Percentiles rank a stretch among this genome's conserved stretches.
These are phyloP conservation scores for Fusarium oxysporum DNA, from an alignment of 2,329 filamentous ascomycete species.

Conservation along the genomic window DNA sequence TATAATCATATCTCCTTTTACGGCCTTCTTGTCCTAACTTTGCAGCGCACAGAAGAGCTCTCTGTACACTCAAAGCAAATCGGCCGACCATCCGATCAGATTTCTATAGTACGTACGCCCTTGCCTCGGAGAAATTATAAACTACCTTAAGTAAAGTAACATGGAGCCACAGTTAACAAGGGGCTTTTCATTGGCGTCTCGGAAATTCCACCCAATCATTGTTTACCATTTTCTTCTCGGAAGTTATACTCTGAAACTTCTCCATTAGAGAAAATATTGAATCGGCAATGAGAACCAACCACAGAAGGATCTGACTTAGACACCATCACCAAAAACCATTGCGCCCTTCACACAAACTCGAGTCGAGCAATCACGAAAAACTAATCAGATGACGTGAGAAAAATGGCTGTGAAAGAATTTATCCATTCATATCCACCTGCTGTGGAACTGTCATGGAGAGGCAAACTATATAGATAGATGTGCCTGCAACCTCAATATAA, in stretches of 20 bases:
- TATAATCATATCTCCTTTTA: background rate
- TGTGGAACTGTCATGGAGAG: slow-evolving; percentile 23
- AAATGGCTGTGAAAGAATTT: background rate
- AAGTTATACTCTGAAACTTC: background rate
- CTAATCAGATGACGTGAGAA: slow-evolving; percentile 12
- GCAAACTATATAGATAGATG: slow-evolving; percentile 7
- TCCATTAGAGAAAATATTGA: slow-evolving; percentile 1
- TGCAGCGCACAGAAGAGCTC: background rate
- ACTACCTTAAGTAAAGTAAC: background rate
- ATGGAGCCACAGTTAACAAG: background rate
- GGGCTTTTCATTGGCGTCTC: background rate
- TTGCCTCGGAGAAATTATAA: background rate
- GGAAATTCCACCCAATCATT: slow-evolving; percentile 10
- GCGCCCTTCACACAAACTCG: slow-evolving; percentile 14
- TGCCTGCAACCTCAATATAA: background rate
- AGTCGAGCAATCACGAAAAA: slow-evolving; percentile 11
- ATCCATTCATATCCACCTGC: background rate
- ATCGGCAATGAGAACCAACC: slow-evolving; percentile 33
- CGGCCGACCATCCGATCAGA: background rate
- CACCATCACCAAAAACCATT: slow-evolving; percentile 7
- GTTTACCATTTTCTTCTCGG: background rate
- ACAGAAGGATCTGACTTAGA: background rate
- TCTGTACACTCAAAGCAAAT: background rate
- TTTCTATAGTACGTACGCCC: background rate
- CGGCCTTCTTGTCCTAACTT: background rate